These are phyloP conservation scores for Bolboschoenoplectus hybrid DNA, from an alignment of 202 grass and related monocot genomes.

Conservation along the genomic window DNA sequence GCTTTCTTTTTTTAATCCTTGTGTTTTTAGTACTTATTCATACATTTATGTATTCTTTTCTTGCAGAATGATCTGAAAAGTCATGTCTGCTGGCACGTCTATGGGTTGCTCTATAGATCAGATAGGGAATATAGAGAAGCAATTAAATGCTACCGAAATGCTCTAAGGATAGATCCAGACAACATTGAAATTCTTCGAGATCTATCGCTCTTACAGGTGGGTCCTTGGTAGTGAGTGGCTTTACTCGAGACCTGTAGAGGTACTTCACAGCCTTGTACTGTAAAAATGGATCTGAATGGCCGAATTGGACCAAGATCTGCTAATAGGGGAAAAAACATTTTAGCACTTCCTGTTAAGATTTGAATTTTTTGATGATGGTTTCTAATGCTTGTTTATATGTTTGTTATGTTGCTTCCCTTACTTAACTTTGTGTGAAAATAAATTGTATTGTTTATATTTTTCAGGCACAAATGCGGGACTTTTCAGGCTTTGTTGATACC, in stretches of 20 bases:
- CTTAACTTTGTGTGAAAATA: slow-evolving; percentile 36
- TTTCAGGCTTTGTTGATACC: slow-evolving; percentile 97
- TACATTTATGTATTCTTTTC: slow-evolving; percentile 11
- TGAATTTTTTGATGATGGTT: slow-evolving; percentile 9
- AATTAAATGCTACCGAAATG: slow-evolving; percentile 99
- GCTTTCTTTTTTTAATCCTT: not conserved
- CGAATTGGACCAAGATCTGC: not conserved
- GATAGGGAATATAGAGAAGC: slow-evolving; percentile 99
- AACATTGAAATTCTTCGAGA: slow-evolving; percentile 99
- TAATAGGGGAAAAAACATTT: not conserved
- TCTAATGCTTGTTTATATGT: not conserved
- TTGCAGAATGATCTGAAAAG: slow-evolving; percentile 98
- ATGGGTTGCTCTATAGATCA: slow-evolving; percentile 96
- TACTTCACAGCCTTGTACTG: not conserved
- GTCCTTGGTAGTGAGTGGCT: slow-evolving; percentile 29
- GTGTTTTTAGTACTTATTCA: not conserved
- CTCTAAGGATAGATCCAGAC: slow-evolving; percentile 95
- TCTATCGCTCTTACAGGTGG: slow-evolving; percentile 94
- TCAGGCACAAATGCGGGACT: slow-evolving; percentile 98
- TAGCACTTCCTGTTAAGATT: slow-evolving; percentile 27
- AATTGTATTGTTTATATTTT: slow-evolving; percentile 32
- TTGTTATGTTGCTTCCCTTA: slow-evolving; percentile 9
- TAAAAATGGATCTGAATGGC: not conserved
- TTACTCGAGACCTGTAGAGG: not conserved
- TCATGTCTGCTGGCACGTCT: slow-evolving; percentile 99